A percentile compares a stretch with the other conserved stretches of the same genome.
Conservation (phyloP, 805 yeast genomes). For the Zygoascus ofunaensis region DNA sequence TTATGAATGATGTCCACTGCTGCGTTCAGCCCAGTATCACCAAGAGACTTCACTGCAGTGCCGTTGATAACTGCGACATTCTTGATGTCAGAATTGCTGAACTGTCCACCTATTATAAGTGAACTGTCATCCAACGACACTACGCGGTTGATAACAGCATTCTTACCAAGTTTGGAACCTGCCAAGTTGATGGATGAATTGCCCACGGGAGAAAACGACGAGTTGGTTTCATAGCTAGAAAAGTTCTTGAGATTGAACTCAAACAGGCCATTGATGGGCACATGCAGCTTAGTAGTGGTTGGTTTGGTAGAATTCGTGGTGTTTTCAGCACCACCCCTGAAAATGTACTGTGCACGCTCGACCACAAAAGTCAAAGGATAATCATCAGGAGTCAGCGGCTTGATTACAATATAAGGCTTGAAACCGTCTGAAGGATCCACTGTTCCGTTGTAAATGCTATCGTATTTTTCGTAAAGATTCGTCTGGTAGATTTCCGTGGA, state of each 20-base stretch:
- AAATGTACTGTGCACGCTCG: conserved; percentile 46
- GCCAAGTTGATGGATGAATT: conserved; percentile 38
- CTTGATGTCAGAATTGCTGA: conserved; percentile 11
- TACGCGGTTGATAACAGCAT: conserved; percentile 34
- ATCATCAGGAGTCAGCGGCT: conserved; percentile 22
- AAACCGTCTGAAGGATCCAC: conserved; percentile 36
- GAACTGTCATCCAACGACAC: conserved; percentile 25
- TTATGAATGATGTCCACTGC: conserved; percentile 27
- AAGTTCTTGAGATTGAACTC: conserved; percentile 73
- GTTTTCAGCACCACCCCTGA: conserved; percentile 10
- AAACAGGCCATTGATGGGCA: conserved; percentile 60
- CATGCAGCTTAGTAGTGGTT: conserved; percentile 17
- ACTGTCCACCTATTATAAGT: conserved; percentile 43
- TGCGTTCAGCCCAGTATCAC: conserved; percentile 36
- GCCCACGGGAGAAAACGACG: conserved; percentile 33
- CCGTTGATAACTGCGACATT: conserved; percentile 8
- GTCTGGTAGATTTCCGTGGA: conserved; percentile 62
- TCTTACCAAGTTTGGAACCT: conserved; percentile 30
- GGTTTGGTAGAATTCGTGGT: conserved; percentile 19
- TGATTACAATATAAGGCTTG: conserved; percentile 39
- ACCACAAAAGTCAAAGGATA: conserved; percentile 54
- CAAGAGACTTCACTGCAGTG: conserved; percentile 8
- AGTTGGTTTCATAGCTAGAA: conserved; percentile 29
- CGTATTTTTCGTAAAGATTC: conserved; percentile 72
- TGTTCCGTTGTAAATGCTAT: conserved; percentile 62